These are phyloP conservation scores for Tolypocladium capitatum DNA, from an alignment of 2,329 filamentous ascomycete species.

Conservation along the genomic window DNA sequence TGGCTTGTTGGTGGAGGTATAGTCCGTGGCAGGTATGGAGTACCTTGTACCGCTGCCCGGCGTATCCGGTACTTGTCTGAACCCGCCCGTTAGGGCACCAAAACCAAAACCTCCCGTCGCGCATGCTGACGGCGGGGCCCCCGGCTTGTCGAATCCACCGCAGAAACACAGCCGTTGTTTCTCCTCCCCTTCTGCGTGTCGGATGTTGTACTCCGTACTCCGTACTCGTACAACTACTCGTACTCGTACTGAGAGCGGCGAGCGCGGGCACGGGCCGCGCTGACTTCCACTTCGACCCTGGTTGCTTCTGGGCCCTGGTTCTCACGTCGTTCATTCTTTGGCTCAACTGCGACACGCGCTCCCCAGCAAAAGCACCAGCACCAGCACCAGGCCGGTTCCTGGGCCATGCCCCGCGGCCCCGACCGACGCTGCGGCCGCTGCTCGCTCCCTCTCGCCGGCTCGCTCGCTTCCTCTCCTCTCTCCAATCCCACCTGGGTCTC, in stretches of 20 bases:
- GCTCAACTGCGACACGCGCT: slow-evolving; percentile 7
- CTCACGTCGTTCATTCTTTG: slow-evolving; percentile 6
- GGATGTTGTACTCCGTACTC: not conserved
- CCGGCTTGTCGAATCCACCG: not conserved
- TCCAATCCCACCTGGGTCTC: not conserved
- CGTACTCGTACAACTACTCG: too few relatives aligned
- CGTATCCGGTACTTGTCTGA: not conserved
- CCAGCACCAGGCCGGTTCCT: not conserved
- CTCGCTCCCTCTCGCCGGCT: not conserved
- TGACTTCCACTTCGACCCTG: slow-evolving; percentile 2
- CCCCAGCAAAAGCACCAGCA: slow-evolving; percentile 1
- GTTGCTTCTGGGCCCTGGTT: slow-evolving; percentile 4
- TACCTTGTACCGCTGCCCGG: not conserved
- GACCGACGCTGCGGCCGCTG: not conserved
- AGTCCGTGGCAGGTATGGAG: too few relatives aligned
- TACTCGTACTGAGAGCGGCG: not conserved
- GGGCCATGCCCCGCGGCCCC: slow-evolving; percentile 2
- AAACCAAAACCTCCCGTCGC: not conserved
- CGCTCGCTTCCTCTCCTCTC: not conserved
- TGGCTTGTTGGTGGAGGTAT: too few relatives aligned
- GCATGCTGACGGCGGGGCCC: not conserved
- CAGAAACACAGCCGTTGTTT: not conserved
- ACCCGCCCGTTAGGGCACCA: too few relatives aligned
- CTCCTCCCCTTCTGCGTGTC: not conserved
- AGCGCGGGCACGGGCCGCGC: slow-evolving; percentile 6